A percentile compares a stretch with the other conserved stretches of the same genome.
These are phyloP conservation scores for Amanita muscaria DNA, from an alignment of 768 basidiomycete genomes.

Conservation along the genomic window DNA sequence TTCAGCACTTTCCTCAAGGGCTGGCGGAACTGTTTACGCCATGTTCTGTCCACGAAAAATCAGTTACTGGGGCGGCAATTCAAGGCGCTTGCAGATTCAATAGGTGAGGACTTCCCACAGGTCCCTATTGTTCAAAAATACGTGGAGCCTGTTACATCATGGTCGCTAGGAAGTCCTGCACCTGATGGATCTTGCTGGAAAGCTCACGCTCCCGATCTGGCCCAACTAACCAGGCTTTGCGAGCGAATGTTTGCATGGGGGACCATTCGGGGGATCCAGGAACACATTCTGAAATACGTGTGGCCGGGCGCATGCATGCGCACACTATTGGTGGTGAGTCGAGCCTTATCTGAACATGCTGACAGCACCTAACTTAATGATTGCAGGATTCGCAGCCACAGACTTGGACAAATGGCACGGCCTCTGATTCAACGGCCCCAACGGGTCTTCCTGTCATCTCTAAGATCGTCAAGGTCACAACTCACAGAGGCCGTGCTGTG, in stretches of 20 bases:
- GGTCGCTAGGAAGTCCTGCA: not conserved
- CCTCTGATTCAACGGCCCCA: no score
- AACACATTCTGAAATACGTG: not conserved
- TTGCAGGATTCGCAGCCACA: no score
- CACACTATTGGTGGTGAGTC: no score
- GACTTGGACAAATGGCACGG: no score
- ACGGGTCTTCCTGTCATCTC: no score
- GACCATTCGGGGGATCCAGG: not conserved
- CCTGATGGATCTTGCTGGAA: not conserved
- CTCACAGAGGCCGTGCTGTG: not conserved
- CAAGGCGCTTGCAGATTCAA: not conserved
- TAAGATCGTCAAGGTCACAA: no score
- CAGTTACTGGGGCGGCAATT: not conserved
- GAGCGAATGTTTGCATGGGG: not conserved
- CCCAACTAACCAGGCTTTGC: not conserved
- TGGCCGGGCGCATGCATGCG: not conserved
- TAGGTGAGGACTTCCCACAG: not conserved
- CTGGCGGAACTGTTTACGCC: not conserved
- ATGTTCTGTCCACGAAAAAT: not conserved
- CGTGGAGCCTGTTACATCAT: not conserved
- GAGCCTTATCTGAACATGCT: no score
- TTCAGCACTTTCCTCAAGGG: not conserved
- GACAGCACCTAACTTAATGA: no score
- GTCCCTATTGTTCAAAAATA: not conserved
- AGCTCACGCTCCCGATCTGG: not conserved